Conservation (phyloP, 257 asterid genomes). For the Catharanthus roseus region DNA sequence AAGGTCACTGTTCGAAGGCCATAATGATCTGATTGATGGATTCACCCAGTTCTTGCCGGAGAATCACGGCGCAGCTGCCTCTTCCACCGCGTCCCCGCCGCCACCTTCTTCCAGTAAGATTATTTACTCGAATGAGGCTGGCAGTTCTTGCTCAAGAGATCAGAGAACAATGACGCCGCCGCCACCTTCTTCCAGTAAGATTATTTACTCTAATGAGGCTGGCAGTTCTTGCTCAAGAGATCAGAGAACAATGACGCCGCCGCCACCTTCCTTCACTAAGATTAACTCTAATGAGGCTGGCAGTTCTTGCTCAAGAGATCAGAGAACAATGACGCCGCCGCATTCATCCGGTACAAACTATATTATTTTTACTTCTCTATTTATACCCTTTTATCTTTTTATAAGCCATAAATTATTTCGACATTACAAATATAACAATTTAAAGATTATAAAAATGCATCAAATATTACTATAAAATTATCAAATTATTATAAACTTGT, state of each 20-base stretch:
- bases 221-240: background rate
- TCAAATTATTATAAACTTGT: no score
- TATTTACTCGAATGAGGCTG: background rate
- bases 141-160: background rate
- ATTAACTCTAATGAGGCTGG: background rate
- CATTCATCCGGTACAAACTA: no score
- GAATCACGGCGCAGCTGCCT: background rate
- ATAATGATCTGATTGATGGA: background rate
- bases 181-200: background rate
- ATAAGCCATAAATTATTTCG: no score
- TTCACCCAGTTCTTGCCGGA: background rate
- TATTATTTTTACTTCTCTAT: no score
- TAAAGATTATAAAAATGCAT: no score
- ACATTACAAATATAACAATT: no score
- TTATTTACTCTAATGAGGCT: background rate
- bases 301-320: background rate
- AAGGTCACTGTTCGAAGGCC: background rate
- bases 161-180: background rate
- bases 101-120: background rate
- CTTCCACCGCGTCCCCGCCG: background rate
- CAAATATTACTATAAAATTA: no score
- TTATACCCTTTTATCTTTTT: no score
- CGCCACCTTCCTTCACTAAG: background rate
- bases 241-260: no score
- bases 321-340: background rate